Percentiles rank a stretch among this genome's conserved stretches.
Evolutionary conservation across 2,329 filamentous ascomycete species (phyloP).

Genomic region (Penicillium freii): DNA sequence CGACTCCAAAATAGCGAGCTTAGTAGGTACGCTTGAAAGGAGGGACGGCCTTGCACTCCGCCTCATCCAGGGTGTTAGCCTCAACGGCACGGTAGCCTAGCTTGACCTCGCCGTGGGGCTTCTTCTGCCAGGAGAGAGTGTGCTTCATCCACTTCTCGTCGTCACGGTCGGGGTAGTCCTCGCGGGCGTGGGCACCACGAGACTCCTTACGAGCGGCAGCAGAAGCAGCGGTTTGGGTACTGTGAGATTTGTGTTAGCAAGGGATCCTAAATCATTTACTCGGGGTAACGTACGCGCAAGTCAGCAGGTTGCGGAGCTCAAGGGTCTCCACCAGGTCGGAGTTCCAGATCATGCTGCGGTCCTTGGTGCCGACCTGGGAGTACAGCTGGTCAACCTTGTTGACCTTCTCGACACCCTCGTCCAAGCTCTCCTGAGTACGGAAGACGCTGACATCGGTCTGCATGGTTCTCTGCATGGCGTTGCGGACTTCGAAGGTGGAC

Average conservation of each 20-base stretch:
- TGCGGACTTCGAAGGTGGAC: conserved; percentile 82
- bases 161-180: conserved; percentile 94
- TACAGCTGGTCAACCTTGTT: conserved; percentile 77
- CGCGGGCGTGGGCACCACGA: conserved; percentile 91
- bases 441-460: conserved; percentile 96
- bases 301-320: conserved; percentile 90
- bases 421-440: conserved; percentile 88
- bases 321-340: conserved; percentile 94
- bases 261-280: neutral
- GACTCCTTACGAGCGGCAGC: conserved; percentile 96
- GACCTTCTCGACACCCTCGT: conserved; percentile 89
- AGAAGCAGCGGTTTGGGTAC: conserved; percentile 83
- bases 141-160: conserved; percentile 99
- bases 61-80: conserved; percentile 81
- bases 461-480: conserved; percentile 97
- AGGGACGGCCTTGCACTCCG: conserved; percentile 92
- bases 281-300: conserved; percentile 74
- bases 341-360: conserved; percentile 99
- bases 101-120: conserved; percentile 82
- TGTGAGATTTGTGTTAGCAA: conserved; percentile 34
- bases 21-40: conserved; percentile 77
- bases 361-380: conserved; percentile 86
- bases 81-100: conserved; percentile 83
- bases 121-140: conserved; percentile 92
- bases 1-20: conserved; percentile 16